These are phyloP conservation scores for Lipomyces lipofer DNA, from an alignment of 805 yeast genomes.

Conservation along the genomic window DNA sequence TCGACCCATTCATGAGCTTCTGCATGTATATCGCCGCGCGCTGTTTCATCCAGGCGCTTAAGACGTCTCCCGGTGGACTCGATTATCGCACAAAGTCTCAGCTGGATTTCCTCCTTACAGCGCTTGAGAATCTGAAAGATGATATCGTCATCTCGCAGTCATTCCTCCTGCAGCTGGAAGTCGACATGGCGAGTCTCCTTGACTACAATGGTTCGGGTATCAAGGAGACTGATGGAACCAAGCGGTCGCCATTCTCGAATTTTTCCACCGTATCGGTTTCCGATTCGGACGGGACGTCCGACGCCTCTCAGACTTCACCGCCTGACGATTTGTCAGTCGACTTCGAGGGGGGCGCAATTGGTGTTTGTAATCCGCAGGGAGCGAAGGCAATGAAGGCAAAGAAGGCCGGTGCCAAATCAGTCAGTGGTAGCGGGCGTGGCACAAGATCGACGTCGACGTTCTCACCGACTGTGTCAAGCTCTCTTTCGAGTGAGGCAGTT, in stretches of 20 bases:
- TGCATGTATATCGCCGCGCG: constrained; percentile 25
- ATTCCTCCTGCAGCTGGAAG: constrained; percentile 25
- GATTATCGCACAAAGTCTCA: constrained; percentile 3
- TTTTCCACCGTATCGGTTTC: neutral
- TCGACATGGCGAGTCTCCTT: constrained; percentile 20
- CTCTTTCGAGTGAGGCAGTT: too few relatives aligned
- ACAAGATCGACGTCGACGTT: too few relatives aligned
- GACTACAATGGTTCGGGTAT: neutral
- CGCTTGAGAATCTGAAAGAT: constrained; percentile 20
- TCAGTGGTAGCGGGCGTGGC: too few relatives aligned
- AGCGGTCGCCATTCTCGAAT: neutral
- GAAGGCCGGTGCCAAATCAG: too few relatives aligned
- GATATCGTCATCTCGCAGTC: constrained; percentile 19
- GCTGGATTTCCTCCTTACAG: constrained; percentile 21
- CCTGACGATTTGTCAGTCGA: neutral
- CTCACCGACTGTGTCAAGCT: too few relatives aligned
- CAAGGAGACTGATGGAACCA: neutral
- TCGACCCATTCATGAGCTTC: constrained; percentile 15
- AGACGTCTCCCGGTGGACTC: neutral
- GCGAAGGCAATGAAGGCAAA: too few relatives aligned
- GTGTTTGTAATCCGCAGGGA: neutral
- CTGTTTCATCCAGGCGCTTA: constrained; percentile 23
- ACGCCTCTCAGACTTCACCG: neutral
- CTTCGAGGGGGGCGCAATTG: neutral
- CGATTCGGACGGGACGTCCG: neutral